Conservation (phyloP, 768 basidiomycete species). For the Calocybe gangraenosa region DNA sequence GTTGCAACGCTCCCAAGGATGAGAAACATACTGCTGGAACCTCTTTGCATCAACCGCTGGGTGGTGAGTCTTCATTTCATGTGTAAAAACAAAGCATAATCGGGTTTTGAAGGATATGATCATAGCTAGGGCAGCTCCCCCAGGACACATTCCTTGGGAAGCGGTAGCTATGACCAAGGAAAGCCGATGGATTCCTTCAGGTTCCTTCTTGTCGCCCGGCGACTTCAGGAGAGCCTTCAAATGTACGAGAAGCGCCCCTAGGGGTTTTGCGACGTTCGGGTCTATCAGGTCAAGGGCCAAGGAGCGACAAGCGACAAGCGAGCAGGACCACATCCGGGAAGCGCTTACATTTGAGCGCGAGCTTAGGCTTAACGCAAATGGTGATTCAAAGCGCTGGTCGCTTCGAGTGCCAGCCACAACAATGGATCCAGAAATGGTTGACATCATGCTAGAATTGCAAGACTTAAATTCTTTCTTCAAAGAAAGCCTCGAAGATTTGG, state of each 20-base stretch:
- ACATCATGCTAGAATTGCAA: constrained; percentile 37
- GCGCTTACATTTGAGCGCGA: constrained; percentile 32
- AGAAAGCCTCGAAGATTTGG: constrained; percentile 18
- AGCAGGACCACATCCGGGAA: constrained; percentile 19
- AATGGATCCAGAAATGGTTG: constrained; percentile 35
- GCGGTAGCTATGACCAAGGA: not conserved
- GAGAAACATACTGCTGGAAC: constrained; percentile 9
- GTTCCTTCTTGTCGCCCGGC: constrained; percentile 12
- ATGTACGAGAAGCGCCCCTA: constrained; percentile 1
- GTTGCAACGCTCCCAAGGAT: constrained; percentile 13
- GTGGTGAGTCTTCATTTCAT: constrained; percentile 6
- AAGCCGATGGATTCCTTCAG: constrained; percentile 12
- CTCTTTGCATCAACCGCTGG: constrained; percentile 15
- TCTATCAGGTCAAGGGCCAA: not conserved
- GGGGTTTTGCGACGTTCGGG: constrained; percentile 1
- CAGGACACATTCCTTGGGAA: constrained; percentile 14
- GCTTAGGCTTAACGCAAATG: constrained; percentile 25
- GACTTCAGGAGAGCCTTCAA: constrained; percentile 10
- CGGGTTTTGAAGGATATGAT: constrained; percentile 6
- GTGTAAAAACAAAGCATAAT: not conserved
- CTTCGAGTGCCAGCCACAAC: constrained; percentile 27
- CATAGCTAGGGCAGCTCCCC: constrained; percentile 7
- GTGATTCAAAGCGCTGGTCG: constrained; percentile 26
- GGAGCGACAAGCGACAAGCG: constrained; percentile 4
- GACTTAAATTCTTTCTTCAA: constrained; percentile 36